Base-by-base conservation (phyloP, 768 basidiomycete genomes). In the Trametes maxima region DNA sequence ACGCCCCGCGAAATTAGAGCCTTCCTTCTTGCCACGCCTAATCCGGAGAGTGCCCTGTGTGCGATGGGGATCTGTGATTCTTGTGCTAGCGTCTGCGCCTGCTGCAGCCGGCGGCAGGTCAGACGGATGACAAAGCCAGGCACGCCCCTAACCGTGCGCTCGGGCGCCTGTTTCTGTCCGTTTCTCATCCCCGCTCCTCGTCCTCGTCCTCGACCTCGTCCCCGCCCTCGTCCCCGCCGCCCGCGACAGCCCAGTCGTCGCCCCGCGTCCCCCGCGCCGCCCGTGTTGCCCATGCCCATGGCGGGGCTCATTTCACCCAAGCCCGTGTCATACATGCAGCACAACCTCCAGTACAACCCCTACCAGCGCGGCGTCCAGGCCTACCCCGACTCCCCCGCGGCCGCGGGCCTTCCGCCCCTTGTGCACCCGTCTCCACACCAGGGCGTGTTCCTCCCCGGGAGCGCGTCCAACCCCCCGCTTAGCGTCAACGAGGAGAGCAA, bases 321-420 rank as follows among this genome's bases (percentile, higher is more conserved):
- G 59, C 72, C 72, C 12, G 65, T 73, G 39, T 71, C 72, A 14
- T 73, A 87, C 76, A 78, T 87, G 67, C 87, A 89, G 69, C 85
- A 86, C 60, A 80, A 79, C 60, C 72, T 79, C 33, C 80, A 81
- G 59, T 87, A 86, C 69, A 82, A 85, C 68, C 79, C 81, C 2
- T 89, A 89, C 76, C 77, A 79, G 53, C 80, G 87, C 59, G 78
- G 80, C 40, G 70, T 82, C 42, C 74, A 79, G 19, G 77, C 70
- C 37, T 90, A 86, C 72, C 79, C 86, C 44, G 89, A 88, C 56
- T 83, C 86, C 19, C 85, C 86, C n/a, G 80, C 85, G 14, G 79
- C 84, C 58, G 73, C 79, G 19, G 71, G 79, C n/a, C 78, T 82
- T 11, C 76, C 81, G 6, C 76, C 87, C 47, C 79, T 82, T 8